Base-by-base conservation (phyloP, 2,329 filamentous ascomycete species). In the Lecanosticta acicola region DNA sequence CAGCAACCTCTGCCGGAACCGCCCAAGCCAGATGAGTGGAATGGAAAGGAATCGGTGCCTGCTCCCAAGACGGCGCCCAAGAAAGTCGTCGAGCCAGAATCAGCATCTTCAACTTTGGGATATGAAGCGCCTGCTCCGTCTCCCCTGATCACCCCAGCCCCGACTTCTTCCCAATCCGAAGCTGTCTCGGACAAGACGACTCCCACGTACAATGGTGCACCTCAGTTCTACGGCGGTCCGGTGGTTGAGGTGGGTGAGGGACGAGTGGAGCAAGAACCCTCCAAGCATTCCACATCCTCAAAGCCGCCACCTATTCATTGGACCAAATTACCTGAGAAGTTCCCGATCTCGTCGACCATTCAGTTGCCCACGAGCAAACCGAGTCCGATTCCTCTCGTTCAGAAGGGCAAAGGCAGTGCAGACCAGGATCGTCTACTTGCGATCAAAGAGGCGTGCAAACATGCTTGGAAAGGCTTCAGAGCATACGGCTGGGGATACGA, bases 391-490 rank as follows among this genome's bases (percentile, higher is more conserved):
- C 87, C 88, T 1, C 79, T 75, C 57, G 82, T 97, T 40, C 93
- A 97, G 65, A 76, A 81, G 62, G 67, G 71, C 2, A 72, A 69
- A 9, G 76, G 74, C 20, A 82, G 79, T 58, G 73, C 74, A 39
- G 79, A 80, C 56, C 66, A 82, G 49, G 67, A 77, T 41, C 82
- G 86, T 46, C 76, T 85, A 47, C 71, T 73, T 7, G 71, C 75
- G 32, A 83, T 97, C 63, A 87, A 82, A 63, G 73, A 77, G 4
- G 84, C 89, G 47, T 86, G 94, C 65, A 71, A 78, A 58, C 83
- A 83, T 57, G 82, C 87, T 0, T 97, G 93, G 91, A 68, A 72
- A 3, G 87, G 86, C 29, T 97, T 97, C 69, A 85, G 78, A 60
- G 74, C 80, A 50, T 75, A 82, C 58, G 91, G 90, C 9, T 93